Conservation (phyloP, 305 asterid genomes). For the Fraxinus albicans region DNA sequence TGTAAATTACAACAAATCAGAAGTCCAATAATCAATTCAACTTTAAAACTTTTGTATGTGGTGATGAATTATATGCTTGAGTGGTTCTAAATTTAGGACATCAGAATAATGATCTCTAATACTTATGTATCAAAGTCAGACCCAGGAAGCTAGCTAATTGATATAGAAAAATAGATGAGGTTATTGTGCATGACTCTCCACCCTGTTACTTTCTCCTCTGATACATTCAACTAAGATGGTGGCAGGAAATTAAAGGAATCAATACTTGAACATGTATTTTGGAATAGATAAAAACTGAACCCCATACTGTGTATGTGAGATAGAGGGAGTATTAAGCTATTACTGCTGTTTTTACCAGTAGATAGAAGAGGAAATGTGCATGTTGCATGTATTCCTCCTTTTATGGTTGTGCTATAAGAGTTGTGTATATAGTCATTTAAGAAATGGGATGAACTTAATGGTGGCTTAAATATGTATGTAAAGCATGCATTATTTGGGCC, state of each 20-base stretch:
- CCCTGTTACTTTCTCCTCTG: background rate
- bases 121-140: background rate
- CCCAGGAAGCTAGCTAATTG: background rate
- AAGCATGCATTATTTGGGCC: background rate
- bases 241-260: background rate
- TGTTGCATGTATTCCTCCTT: background rate
- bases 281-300: background rate
- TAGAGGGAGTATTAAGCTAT: background rate
- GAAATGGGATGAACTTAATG: background rate
- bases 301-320: background rate
- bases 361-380: background rate
- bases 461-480: background rate
- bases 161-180: background rate
- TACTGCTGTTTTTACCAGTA: background rate
- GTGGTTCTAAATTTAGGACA: background rate
- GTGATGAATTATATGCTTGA: background rate
- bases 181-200: background rate
- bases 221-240: background rate
- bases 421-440: background rate
- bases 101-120: background rate
- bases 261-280: background rate
- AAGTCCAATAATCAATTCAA: background rate
- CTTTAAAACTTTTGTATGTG: background rate
- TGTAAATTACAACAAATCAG: background rate
- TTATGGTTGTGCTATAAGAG: background rate